Base-by-base conservation (phyloP, 1,284 basidiomycete species). In the Stereum hirsutum region DNA sequence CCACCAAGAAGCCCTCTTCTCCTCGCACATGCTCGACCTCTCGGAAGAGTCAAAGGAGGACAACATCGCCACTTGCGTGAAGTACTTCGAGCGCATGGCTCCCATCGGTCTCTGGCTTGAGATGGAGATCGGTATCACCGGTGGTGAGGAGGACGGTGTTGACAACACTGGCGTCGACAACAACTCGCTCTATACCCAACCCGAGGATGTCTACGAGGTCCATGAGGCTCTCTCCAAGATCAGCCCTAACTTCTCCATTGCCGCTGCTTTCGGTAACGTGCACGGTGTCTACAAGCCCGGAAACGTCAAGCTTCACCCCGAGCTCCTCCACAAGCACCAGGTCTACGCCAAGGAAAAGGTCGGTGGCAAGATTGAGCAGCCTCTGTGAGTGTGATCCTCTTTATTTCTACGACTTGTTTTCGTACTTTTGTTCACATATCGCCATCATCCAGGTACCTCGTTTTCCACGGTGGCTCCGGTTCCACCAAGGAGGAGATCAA, bases 121-220 rank as follows among this genome's bases (percentile, higher is more conserved):
- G 78, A 99, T 99, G 96, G 96, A 99, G 72, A 99, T 99, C 63
- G 96, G 96, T 61, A 99, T 99, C 70, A 99, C 96, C 47, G 96
- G 95, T 64, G 95, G 95, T 61, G 95, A 99, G 68, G 95, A 99
- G 69, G 95, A 99, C 61, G 95, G 95, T 64, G 95, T 99, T 43
- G 92, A 96, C 69, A 95, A 96, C 76, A 85, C 91, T 50, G 79
- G 75, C 46, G 93, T 94, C 54, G 96, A 99, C 72, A 99, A 98
- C 70, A 72, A 84, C 36, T 75, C 81, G 44, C 75, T 99, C 54
- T 99, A 99, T 78, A 99, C 96, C 38, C 95, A 99, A 68, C 94
- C 96, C 46, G 89, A 94, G 63, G 95, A 99, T 60, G 82, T 97
- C 57, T 97, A 74, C 62, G 94, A 97, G 50, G 89, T 99, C 56